Evolutionary conservation across 805 yeast species (phyloP).

Genomic region (Cyberlindnera galapagoensis): DNA sequence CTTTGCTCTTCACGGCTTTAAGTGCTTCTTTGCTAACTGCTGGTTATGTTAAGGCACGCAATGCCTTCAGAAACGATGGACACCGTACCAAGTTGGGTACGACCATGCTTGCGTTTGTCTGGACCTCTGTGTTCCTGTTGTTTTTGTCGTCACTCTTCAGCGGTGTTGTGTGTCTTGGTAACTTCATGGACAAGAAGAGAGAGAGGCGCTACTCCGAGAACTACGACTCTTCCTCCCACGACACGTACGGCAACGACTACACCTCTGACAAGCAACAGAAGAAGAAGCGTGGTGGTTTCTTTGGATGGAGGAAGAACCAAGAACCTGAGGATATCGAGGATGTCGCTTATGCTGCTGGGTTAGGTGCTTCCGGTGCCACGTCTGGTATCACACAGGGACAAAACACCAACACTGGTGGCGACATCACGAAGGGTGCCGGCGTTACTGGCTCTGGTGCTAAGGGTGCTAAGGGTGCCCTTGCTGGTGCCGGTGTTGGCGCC

Average conservation of each 20-base stretch:
- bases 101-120: slow-evolving; percentile 51
- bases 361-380: slow-evolving; percentile 13
- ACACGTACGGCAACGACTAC: slow-evolving; percentile 24
- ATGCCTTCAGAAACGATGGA: slow-evolving; percentile 39
- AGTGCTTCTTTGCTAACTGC: slow-evolving; percentile 48
- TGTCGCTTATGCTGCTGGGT: slow-evolving; percentile 9
- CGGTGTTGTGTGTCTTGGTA: slow-evolving; percentile 18
- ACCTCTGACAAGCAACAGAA: slow-evolving; percentile 12
- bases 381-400: slow-evolving; percentile 6
- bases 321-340: slow-evolving; percentile 10
- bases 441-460: slow-evolving; percentile 6
- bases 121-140: slow-evolving; percentile 42
- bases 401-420: slow-evolving; percentile 3
- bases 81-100: slow-evolving; percentile 37
- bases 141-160: slow-evolving; percentile 15
- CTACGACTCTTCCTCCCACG: slow-evolving; percentile 22
- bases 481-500: slow-evolving; percentile 3
- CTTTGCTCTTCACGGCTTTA: slow-evolving; percentile 38
- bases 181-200: slow-evolving; percentile 7
- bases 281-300: slow-evolving; percentile 13
- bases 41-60: slow-evolving; percentile 46
- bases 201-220: slow-evolving; percentile 15
- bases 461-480: slow-evolving; percentile 2
- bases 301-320: slow-evolving; percentile 8
- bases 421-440: slow-evolving; percentile 1